Conservation (phyloP, 2,329 filamentous ascomycete genomes). For the Teratosphaeria zuluensis region DNA sequence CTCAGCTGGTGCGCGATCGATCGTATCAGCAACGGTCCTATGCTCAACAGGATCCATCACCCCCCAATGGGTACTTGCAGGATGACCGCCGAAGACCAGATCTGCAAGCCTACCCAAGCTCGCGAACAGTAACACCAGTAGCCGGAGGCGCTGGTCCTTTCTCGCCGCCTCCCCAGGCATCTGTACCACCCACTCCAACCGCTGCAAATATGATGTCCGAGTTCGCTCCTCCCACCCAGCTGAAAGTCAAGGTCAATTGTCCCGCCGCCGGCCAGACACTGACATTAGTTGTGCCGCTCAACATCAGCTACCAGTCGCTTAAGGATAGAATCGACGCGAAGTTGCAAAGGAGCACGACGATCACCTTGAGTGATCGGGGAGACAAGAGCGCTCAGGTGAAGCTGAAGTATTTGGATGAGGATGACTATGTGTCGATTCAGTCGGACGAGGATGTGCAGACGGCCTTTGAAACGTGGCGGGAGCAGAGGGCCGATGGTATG, state of each 20-base stretch:
- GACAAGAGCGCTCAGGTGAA: constrained; percentile 50
- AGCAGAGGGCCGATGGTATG: constrained; percentile 46
- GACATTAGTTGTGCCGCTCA: constrained; percentile 90
- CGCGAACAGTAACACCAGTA: constrained; percentile 32
- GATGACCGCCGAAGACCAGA: constrained; percentile 3
- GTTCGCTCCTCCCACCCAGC: constrained; percentile 47
- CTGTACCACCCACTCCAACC: neutral
- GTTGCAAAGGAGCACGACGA: constrained; percentile 72
- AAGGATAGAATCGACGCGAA: constrained; percentile 96
- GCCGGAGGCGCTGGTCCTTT: constrained; percentile 20
- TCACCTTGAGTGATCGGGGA: constrained; percentile 59
- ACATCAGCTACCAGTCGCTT: constrained; percentile 86
- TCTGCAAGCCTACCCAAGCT: constrained; percentile 13
- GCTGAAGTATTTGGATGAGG: constrained; percentile 84
- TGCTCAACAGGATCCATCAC: constrained; percentile 11
- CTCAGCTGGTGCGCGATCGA: constrained; percentile 56
- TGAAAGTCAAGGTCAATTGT: constrained; percentile 93
- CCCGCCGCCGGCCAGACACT: constrained; percentile 70
- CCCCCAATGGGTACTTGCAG: constrained; percentile 7
- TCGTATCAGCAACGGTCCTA: constrained; percentile 12
- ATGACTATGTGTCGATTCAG: constrained; percentile 85
- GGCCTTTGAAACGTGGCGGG: constrained; percentile 89
- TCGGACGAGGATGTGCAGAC: constrained; percentile 95
- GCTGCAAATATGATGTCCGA: neutral
- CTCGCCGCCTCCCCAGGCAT: constrained; percentile 15